phyloP scores from a whole-genome alignment of 805 yeast species.

The Blastobotrys terrestris region DNA sequence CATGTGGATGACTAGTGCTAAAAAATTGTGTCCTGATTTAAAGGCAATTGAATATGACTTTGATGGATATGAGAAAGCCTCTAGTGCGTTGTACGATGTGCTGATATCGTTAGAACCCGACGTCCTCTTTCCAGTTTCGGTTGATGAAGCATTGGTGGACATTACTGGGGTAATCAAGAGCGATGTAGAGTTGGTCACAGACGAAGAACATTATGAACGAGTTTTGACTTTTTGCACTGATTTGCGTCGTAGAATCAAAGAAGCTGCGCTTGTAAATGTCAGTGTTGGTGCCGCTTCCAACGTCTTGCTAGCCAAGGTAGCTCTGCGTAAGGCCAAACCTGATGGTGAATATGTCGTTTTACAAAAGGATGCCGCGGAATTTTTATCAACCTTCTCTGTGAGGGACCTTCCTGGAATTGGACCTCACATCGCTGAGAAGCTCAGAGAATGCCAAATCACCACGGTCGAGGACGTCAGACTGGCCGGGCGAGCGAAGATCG shows the following conservation, averaged over 20 bases:
- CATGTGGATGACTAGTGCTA: constrained; percentile 78
- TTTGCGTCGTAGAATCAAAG: constrained; percentile 37
- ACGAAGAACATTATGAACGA: constrained; percentile 10
- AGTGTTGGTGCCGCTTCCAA: constrained; percentile 77
- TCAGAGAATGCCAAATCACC: constrained; percentile 30
- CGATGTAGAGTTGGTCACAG: constrained; percentile 7
- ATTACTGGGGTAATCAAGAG: constrained; percentile 35
- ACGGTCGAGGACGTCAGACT: constrained; percentile 37
- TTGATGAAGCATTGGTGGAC: constrained; percentile 87
- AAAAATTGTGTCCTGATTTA: constrained; percentile 57
- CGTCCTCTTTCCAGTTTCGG: constrained; percentile 70
- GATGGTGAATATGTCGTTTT: constrained; percentile 48
- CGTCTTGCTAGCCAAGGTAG: constrained; percentile 70
- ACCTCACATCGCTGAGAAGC: constrained; percentile 37
- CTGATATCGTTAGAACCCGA: constrained; percentile 40
- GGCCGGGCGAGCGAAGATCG: constrained; percentile 36
- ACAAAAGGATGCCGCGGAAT: constrained; percentile 25
- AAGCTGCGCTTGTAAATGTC: constrained; percentile 53
- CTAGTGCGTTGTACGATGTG: constrained; percentile 58
- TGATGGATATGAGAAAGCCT: constrained; percentile 58
- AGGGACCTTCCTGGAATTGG: constrained; percentile 42
- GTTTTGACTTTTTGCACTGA: constrained; percentile 25
- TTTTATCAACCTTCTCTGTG: constrained; percentile 35
- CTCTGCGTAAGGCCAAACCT: constrained; percentile 74
- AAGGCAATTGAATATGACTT: constrained; percentile 67